Evolutionary conservation across 805 yeast species (phyloP).

Genomic region (Candida ficus): DNA sequence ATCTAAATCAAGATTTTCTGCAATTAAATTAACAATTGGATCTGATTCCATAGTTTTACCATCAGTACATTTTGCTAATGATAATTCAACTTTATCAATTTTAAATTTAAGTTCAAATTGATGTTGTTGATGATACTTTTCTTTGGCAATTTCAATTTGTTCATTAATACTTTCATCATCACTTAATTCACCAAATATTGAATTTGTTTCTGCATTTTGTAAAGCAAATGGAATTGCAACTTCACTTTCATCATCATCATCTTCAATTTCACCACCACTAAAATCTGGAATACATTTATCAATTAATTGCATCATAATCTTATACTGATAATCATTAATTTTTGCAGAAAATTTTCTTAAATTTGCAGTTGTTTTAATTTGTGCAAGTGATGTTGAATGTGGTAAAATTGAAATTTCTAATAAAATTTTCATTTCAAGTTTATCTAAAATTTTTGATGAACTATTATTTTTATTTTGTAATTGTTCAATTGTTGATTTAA

Average conservation of each 20-base stretch:
- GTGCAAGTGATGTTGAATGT: constrained; percentile 66
- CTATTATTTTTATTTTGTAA: constrained; percentile 41
- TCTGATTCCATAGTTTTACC: constrained; percentile 55
- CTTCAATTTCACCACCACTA: constrained; percentile 9
- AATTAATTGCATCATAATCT: constrained; percentile 74
- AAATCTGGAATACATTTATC: constrained; percentile 59
- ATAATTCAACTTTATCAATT: constrained; percentile 56
- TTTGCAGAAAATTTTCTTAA: constrained; percentile 69
- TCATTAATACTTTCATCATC: background rate
- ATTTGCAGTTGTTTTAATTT: constrained; percentile 67
- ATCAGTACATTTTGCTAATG: constrained; percentile 64
- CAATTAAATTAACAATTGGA: constrained; percentile 65
- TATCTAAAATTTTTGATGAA: constrained; percentile 62
- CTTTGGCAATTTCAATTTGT: background rate
- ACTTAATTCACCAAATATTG: constrained; percentile 13
- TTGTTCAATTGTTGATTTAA: constrained; percentile 71
- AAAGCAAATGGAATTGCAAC: constrained; percentile 28
- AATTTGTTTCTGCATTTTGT: constrained; percentile 6
- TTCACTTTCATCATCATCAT: constrained; percentile 27
- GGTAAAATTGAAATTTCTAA: constrained; percentile 86
- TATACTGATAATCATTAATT: constrained; percentile 85
- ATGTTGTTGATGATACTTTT: constrained; percentile 41
- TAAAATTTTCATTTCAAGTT: constrained; percentile 64
- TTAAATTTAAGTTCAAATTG: constrained; percentile 67
- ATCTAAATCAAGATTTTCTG: constrained; percentile 57